These are phyloP conservation scores for Calcarisporium arbuscula DNA, from an alignment of 2,329 filamentous ascomycete species.

Conservation along the genomic window DNA sequence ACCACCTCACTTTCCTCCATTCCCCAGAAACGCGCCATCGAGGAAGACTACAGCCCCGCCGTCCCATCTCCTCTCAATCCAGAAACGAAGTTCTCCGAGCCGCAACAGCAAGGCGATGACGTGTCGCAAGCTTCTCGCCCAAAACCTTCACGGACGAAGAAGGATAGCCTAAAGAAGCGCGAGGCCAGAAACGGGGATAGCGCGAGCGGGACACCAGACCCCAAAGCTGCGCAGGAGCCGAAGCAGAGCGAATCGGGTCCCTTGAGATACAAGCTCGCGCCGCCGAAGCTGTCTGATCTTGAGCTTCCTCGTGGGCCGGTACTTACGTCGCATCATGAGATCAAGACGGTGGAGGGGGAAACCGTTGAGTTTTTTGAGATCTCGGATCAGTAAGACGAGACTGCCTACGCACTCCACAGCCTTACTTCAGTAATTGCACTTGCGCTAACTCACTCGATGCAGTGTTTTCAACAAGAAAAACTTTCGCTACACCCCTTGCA, in stretches of 20 bases:
- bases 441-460: neutral
- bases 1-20: constrained; percentile 38
- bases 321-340: constrained; percentile 49
- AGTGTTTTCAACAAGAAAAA: constrained; percentile 61
- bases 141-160: constrained; percentile 48
- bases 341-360: constrained; percentile 41
- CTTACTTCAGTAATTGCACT: neutral
- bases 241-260: constrained; percentile 42
- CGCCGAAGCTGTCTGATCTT: constrained; percentile 56
- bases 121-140: constrained; percentile 27
- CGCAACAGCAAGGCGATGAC: constrained; percentile 38
- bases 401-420: too few relatives aligned
- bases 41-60: constrained; percentile 64
- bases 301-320: constrained; percentile 52
- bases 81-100: constrained; percentile 41
- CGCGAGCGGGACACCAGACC: constrained; percentile 51
- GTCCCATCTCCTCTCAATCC: constrained; percentile 72
- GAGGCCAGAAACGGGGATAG: constrained; percentile 54
- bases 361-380: constrained; percentile 55
- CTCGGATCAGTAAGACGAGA: constrained; percentile 59
- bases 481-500: constrained; percentile 85
- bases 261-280: constrained; percentile 57
- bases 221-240: constrained; percentile 34
- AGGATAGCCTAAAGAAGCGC: constrained; percentile 62
- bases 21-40: constrained; percentile 59